Evolutionary conservation across 179 eudicot species (phyloP).

Genomic region (Heliamphora pulchella): DNA sequence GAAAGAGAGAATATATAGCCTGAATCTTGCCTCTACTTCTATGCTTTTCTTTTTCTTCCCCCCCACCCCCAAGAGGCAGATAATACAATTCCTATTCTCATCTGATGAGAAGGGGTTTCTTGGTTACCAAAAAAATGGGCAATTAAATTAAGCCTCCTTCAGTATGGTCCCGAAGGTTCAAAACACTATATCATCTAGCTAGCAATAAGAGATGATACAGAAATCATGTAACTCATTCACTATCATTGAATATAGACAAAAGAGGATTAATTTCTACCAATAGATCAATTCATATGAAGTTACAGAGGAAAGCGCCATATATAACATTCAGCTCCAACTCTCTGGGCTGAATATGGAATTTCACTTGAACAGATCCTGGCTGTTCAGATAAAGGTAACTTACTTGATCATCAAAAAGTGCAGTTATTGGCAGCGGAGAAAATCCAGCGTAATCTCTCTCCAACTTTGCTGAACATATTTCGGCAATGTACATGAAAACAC

Average conservation of each 20-base stretch:
- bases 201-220: neutral
- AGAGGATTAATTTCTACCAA: neutral
- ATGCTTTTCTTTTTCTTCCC: too few species aligned
- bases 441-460: conserved; percentile 37
- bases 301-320: neutral
- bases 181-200: neutral
- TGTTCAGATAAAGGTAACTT: conserved; percentile 35
- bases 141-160: neutral
- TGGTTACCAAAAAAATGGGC: neutral
- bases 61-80: too few species aligned
- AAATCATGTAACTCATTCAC: neutral
- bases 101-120: too few species aligned
- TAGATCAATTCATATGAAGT: neutral
- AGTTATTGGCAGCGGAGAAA: conserved; percentile 23
- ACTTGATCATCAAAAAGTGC: conserved; percentile 15
- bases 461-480: conserved; percentile 38
- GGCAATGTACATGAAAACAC: conserved; percentile 25
- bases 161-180: neutral
- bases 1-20: too few species aligned
- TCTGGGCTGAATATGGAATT: conserved; percentile 15
- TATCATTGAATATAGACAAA: neutral
- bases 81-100: too few species aligned
- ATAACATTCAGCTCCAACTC: neutral
- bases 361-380: conserved; percentile 23
- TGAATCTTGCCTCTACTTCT: too few species aligned